phyloP scores from a whole-genome alignment of 768 basidiomycete genomes.

The Mrakia frigida region DNA sequence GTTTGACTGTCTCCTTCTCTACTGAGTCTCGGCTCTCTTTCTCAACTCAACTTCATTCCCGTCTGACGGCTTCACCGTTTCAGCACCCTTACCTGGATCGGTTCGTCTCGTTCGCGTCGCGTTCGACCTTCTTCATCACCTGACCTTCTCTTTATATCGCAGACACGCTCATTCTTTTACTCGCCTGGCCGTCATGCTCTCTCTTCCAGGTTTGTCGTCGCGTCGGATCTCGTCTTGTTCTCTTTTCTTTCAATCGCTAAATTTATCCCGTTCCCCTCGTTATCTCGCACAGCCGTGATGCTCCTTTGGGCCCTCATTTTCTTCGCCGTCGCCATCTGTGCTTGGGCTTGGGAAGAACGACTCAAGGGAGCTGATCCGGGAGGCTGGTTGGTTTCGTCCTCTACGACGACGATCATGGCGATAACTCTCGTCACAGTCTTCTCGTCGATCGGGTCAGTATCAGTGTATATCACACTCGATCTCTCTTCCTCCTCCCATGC shows the following conservation, averaged over 20 bases:
- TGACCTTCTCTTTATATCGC: neutral
- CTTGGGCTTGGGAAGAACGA: neutral
- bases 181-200: neutral
- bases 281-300: neutral
- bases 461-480: neutral
- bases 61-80: neutral
- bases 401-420: neutral
- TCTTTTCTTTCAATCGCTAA: neutral
- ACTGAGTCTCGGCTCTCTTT: neutral
- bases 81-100: neutral
- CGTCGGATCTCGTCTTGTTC: neutral
- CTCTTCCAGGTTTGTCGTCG: neutral
- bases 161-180: neutral
- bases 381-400: neutral
- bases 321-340: slow-evolving; percentile 15
- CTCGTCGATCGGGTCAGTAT: neutral
- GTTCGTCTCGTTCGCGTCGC: neutral
- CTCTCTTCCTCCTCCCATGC: neutral
- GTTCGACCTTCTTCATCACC: neutral
- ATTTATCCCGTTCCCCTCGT: neutral
- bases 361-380: neutral
- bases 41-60: neutral
- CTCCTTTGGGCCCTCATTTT: slow-evolving; percentile 4
- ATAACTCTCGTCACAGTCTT: neutral
- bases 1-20: neutral